Conservation (phyloP, 768 basidiomycete species). For the Kwoniella sp. region DNA sequence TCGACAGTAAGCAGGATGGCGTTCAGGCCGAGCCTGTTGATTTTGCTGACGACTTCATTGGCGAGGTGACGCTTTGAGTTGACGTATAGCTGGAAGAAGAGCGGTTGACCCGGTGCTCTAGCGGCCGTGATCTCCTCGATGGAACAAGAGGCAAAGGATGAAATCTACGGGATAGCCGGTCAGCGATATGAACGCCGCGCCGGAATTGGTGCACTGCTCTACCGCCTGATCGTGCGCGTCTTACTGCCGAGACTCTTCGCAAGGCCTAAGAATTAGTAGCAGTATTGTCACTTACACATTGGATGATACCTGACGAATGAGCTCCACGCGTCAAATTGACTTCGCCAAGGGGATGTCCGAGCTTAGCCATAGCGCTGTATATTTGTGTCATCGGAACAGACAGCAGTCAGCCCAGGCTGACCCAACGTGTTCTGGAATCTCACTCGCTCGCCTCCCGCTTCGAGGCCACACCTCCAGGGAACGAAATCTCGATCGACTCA, state of each 20-base stretch:
- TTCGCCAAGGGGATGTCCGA: slow-evolving; percentile 86
- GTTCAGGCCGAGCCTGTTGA: slow-evolving; percentile 75
- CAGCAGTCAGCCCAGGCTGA: neutral
- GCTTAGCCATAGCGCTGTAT: slow-evolving; percentile 54
- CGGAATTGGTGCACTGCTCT: neutral
- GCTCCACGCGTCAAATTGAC: slow-evolving; percentile 75
- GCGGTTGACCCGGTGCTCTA: slow-evolving; percentile 41
- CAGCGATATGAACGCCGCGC: too few relatives aligned
- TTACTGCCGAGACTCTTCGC: too few relatives aligned
- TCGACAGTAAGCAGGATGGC: slow-evolving; percentile 91
- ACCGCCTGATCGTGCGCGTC: too few relatives aligned
- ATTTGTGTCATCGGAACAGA: neutral
- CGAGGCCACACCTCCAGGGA: too few relatives aligned
- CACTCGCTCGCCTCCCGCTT: too few relatives aligned
- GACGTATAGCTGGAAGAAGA: slow-evolving; percentile 70
- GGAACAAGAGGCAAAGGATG: slow-evolving; percentile 55
- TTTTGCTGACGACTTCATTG: slow-evolving; percentile 65
- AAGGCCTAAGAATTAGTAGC: neutral
- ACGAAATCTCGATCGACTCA: too few relatives aligned
- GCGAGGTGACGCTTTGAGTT: slow-evolving; percentile 62
- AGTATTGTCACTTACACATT: slow-evolving; percentile 58
- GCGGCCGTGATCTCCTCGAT: slow-evolving; percentile 56
- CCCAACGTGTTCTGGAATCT: too few relatives aligned
- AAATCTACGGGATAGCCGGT: slow-evolving; percentile 39
- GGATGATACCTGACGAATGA: slow-evolving; percentile 69